Conservation (phyloP, 2,329 filamentous ascomycete species). For the Aspergillus jensenii region DNA sequence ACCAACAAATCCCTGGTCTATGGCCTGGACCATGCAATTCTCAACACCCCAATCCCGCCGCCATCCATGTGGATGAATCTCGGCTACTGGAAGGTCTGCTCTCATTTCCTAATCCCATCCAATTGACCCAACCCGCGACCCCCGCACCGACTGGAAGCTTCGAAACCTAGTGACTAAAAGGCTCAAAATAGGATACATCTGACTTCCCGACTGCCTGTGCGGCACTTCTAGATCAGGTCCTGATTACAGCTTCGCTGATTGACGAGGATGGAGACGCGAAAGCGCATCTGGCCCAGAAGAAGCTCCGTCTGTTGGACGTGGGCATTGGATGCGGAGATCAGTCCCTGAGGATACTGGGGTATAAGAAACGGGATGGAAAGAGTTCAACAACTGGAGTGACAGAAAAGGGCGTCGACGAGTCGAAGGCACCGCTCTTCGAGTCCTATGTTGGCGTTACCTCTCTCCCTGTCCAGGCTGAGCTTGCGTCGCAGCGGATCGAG, state of each 20-base stretch:
- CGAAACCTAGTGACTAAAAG: neutral
- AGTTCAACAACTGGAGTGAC: neutral
- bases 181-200: constrained; percentile 22
- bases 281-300: constrained; percentile 8
- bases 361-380: neutral
- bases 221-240: constrained; percentile 50
- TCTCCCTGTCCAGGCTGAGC: constrained; percentile 46
- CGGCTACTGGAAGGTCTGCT: constrained; percentile 56
- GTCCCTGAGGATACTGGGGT: constrained; percentile 43
- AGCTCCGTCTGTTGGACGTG: constrained; percentile 46
- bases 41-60: constrained; percentile 51
- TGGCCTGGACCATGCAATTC: constrained; percentile 56
- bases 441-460: constrained; percentile 57
- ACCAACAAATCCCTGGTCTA: constrained; percentile 33
- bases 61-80: constrained; percentile 65
- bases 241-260: constrained; percentile 46
- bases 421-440: constrained; percentile 30
- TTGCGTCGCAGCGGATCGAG: constrained; percentile 23
- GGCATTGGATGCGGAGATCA: constrained; percentile 63
- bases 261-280: constrained; percentile 9
- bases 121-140: neutral
- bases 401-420: neutral
- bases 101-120: too few species aligned
- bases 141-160: neutral
- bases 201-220: constrained; percentile 50